Evolutionary conservation across 73 alveolate species (phyloP).

Genomic region (Paramecium primaurelia): DNA sequence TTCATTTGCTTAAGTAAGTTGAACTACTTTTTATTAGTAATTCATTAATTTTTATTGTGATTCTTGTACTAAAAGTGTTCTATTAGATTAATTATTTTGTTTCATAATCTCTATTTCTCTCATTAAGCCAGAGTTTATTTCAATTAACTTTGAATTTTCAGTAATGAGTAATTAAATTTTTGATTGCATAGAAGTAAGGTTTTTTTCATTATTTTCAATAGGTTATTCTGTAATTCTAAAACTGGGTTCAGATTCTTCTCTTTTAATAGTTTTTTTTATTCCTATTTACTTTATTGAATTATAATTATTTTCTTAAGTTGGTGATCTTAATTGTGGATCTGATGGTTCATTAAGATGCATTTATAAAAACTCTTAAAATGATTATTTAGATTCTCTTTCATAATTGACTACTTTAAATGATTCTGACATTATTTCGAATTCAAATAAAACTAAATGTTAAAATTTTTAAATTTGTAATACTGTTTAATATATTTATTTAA

Average conservation of each 20-base stretch:
- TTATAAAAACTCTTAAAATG: neutral
- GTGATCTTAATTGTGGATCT: neutral
- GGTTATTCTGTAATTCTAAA: neutral
- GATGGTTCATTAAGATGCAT: neutral
- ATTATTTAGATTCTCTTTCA: neutral
- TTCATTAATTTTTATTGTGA: neutral
- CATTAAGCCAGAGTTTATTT: constrained; percentile 37
- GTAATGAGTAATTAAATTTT: neutral
- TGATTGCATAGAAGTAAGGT: neutral
- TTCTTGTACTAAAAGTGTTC: neutral
- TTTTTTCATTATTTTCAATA: neutral
- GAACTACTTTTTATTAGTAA: constrained; percentile 3
- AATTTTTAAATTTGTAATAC: neutral
- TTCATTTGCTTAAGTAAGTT: constrained; percentile 42
- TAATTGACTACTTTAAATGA: neutral
- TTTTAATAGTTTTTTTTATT: neutral
- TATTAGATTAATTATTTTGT: neutral
- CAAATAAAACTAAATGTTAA: neutral
- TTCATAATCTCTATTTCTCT: constrained; percentile 42
- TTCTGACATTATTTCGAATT: neutral
- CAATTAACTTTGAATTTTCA: constrained; percentile 35
- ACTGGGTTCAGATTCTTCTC: constrained; percentile 48
- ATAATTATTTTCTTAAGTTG: neutral
- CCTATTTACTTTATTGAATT: neutral
- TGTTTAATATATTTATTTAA: neutral